Percentiles rank a stretch among this genome's conserved stretches.
Evolutionary conservation across 2,329 filamentous ascomycete species (phyloP).

Genomic region (Corinectria fuckeliana): DNA sequence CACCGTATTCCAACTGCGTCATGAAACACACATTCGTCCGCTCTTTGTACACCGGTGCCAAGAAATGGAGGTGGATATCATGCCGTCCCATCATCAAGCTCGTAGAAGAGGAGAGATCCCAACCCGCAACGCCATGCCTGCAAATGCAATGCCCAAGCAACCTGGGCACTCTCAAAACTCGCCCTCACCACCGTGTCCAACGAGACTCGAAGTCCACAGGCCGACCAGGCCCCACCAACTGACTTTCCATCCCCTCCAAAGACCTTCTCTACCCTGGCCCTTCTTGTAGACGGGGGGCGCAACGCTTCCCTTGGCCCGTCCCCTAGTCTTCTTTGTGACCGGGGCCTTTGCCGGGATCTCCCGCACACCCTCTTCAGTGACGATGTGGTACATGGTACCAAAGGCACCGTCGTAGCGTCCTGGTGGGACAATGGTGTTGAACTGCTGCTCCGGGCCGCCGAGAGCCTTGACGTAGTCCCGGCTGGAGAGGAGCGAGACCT

Average conservation of each 20-base stretch:
- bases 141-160: slow-evolving; percentile 37
- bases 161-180: slow-evolving; percentile 54
- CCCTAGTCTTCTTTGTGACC: slow-evolving; percentile 42
- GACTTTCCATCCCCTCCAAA: slow-evolving; percentile 79
- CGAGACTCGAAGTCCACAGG: slow-evolving; percentile 72
- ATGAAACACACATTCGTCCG: slow-evolving; percentile 32
- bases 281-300: slow-evolving; percentile 51
- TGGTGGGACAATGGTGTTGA: slow-evolving; percentile 79
- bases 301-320: slow-evolving; percentile 37
- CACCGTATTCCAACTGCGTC: slow-evolving; percentile 15
- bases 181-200: slow-evolving; percentile 67
- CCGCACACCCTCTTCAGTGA: slow-evolving; percentile 78
- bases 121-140: slow-evolving; percentile 45
- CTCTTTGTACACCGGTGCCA: slow-evolving; percentile 28
- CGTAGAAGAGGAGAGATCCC: slow-evolving; percentile 46
- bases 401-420: slow-evolving; percentile 85
- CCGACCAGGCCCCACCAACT: slow-evolving; percentile 80
- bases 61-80: slow-evolving; percentile 49
- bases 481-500: slow-evolving; percentile 73
- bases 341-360: slow-evolving; percentile 48
- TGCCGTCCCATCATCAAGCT: slow-evolving; percentile 48
- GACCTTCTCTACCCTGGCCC: slow-evolving; percentile 71
- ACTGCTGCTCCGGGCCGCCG: slow-evolving; percentile 47
- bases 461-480: slow-evolving; percentile 59
- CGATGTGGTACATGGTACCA: slow-evolving; percentile 90